Base-by-base conservation (phyloP, 2,329 filamentous ascomycete species). In the Bipolaris bicolor region DNA sequence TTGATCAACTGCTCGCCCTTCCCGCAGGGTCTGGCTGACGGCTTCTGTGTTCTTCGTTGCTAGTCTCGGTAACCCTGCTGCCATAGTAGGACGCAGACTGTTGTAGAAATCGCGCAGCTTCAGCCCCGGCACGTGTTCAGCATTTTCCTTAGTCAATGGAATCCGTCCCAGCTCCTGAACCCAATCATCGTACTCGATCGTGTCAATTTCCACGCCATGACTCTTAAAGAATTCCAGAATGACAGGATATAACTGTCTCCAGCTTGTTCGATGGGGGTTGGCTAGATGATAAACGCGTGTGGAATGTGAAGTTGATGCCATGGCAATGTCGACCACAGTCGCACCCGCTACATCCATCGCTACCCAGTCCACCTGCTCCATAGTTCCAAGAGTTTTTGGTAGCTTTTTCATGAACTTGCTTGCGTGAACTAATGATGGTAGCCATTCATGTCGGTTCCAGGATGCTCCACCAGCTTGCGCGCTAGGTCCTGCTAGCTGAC, bases 401-500 rank as follows among this genome's bases (percentile, higher is more conserved):
- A 69, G 7, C 3, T 51, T 50, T 9, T 62, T 62, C 44, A 73
- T 40, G 9, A 46, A 43, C 34, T 61, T 67, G 33, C 62, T 67
- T 0, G 64, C 67, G n/a, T 57, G 44, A 0, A 73, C 55, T 3
- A 73, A 22, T n/a, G 61, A 67, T 7, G 70, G 69, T 1, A 73
- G 53, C 69, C 69, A 72, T 41, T 73, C 69, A 11, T 64, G 55
- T 9, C 40, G 44, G 11, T 69, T 70, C 70, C 70, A 72, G 6
- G 65, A 48, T 4, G 69, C 66, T 3, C 59, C 50, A 5, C 60
- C 49, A n/a, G 46, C 52, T 4, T 50, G 22, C 1, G 41, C 49
- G 13, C 61, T 61, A 1, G 71, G 67, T 5, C 73, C 73, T 22
- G 70, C 72, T 3, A 76, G 62, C 53, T 76, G 73, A 3, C 73